Evolutionary conservation across 1,284 basidiomycete species (phyloP), one percentile per base, ranked within the genome.

Genomic region (Fomitopsis betulina): DNA sequence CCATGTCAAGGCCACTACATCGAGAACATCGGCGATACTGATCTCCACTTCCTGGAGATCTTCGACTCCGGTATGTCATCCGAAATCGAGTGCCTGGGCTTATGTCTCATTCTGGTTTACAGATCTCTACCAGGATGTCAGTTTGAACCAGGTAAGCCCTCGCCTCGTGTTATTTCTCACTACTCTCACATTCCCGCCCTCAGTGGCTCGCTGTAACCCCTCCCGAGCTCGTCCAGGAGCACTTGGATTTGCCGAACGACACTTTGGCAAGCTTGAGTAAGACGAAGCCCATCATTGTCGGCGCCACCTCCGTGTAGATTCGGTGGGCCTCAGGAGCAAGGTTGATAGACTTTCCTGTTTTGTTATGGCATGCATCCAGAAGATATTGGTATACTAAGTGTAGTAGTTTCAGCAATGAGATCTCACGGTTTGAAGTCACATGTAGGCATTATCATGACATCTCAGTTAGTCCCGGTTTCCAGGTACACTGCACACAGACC

Each of bases 171-270:
- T 5, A 2, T 5, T 19, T 30, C 1, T 12, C 15, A 51, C 12
- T n/a, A 13, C 37, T 35, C 21, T 54, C 30, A 27, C 13, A 30
- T 32, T 67, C n/a, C 57, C 10, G 39, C 43, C 19, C 32, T 19
- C 63, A 86, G 81, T 89, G 86, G 87, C 73, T 89, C 13, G 86
- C 86, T 0, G 70, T 88, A 62, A 85, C 82, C 1, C 86, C 86
- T 3, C 82, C 84, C 1, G 77, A 75, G n/a, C 68, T 87, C 40
- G 85, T 87, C 21, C 82, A 87, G 65, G 83, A 80, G 0, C 84
- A 86, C 65, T 72, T 86, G 37, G 77, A 79, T 25, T 70, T 86
- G 32, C 74, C 75, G 35, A 77, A 83, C 61, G 80, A 78, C 12
- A 80, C 79, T 3, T 77, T 86, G 54, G 70, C 74, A 13, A 68